Evolutionary conservation across 164 flowering plant genomes (phyloP), one percentile per base, ranked within the genome.

Genomic region (Vitis riparia): DNA sequence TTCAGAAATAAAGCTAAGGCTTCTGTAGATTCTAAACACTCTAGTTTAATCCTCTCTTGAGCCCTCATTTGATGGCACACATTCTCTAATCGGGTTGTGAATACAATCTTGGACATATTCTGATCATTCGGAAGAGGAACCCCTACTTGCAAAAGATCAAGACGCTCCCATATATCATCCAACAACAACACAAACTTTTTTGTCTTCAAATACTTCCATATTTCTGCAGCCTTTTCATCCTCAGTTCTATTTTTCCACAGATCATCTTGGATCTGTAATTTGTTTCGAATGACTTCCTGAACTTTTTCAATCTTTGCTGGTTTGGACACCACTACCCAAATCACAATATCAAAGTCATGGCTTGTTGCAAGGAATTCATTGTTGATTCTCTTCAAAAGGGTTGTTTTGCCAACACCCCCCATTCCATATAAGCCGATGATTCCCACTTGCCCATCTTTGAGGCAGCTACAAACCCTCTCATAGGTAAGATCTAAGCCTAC

Each of bases 371-470:
- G 8, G 17, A 74, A 57, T 51, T 63, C n/a, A 19, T 68, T 68
- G 53, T 63, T 52, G 48, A 74, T 50, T 27, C 51, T 49, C 17
- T 29, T 68, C 23, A 74, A 14, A 13, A 74, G 72, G 29, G 72
- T 68, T 3, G 72, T 74, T 49, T 74, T 74, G 1, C 75, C 75
- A 0, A 73, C 75, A n/a, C 75, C 75, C 17, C 71, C 71, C 64
- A 60, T 61, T 11, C 77, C 77, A 62, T 56, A 74, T 17, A 68
- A 32, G 3, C 77, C 65, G 12, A 74, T 51, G 12, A 68, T 74
- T 9, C 65, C 37, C 11, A 63, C 64, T 2, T 47, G 12, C 11
- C n/a, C 13, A 6, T 64, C 68, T 17, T 29, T 58, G 17, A 68
- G 10, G 47, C 44, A 30, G 29, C 49, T 51, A 72, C 64, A 56